Evolutionary conservation across 768 basidiomycete species (phyloP).

Genomic region (Phanerochaete carnosa): DNA sequence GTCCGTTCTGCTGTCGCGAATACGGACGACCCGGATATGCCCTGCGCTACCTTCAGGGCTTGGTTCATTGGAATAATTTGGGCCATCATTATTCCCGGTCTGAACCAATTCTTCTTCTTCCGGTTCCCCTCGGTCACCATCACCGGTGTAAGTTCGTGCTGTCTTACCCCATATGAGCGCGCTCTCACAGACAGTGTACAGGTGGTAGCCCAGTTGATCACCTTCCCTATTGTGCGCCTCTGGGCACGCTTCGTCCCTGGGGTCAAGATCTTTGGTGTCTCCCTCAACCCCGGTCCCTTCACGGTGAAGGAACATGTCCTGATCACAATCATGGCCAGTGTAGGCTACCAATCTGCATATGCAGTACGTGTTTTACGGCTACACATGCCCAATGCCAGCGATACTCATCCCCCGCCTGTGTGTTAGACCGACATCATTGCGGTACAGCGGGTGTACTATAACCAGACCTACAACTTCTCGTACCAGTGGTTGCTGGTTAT

Average conservation of each 20-base stretch:
- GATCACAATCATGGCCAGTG: constrained; percentile 40
- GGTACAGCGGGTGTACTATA: constrained; percentile 45
- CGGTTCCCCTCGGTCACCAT: constrained; percentile 51
- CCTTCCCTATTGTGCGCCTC: constrained; percentile 60
- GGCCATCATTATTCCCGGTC: constrained; percentile 60
- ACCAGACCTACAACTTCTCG: constrained; percentile 33
- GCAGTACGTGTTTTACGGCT: constrained; percentile 18
- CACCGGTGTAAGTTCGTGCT: constrained; percentile 17
- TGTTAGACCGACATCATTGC: constrained; percentile 40
- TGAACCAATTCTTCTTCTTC: constrained; percentile 80
- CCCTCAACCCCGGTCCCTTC: constrained; percentile 68
- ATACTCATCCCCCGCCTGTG: neutral
- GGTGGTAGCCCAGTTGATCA: constrained; percentile 66
- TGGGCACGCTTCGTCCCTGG: constrained; percentile 56
- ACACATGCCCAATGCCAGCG: neutral
- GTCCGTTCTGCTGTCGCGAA: constrained; percentile 49
- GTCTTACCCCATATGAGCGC: neutral
- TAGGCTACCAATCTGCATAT: constrained; percentile 31
- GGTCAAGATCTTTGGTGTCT: constrained; percentile 46
- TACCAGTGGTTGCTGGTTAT: constrained; percentile 40
- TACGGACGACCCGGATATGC: constrained; percentile 43
- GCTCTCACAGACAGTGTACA: neutral
- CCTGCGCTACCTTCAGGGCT: constrained; percentile 32
- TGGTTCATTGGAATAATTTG: constrained; percentile 40
- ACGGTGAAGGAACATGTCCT: constrained; percentile 71